Conservation (phyloP, 2,329 filamentous ascomycete genomes). For the Claviceps humidiphila region DNA sequence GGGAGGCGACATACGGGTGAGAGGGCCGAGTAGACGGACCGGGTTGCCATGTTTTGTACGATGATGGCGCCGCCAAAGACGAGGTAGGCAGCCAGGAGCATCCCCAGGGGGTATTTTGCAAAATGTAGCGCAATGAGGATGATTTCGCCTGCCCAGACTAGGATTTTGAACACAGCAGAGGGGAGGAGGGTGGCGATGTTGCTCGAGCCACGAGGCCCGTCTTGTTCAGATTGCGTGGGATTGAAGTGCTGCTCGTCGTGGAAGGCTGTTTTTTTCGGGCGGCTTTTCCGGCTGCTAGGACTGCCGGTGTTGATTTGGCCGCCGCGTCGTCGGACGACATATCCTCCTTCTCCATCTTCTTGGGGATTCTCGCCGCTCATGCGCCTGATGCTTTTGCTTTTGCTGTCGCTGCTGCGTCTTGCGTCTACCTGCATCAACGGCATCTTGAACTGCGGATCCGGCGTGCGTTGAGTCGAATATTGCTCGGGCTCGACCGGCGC, state of each 20-base stretch:
- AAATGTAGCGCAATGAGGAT: conserved; percentile 45
- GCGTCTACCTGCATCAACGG: conserved; percentile 31
- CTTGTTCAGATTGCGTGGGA: background rate
- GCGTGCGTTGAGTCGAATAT: conserved; percentile 20
- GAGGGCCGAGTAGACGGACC: conserved; percentile 46
- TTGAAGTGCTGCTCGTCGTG: conserved; percentile 8
- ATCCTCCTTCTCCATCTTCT: conserved; percentile 14
- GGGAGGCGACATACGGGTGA: conserved; percentile 60
- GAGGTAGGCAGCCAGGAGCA: conserved; percentile 48
- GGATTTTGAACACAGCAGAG: conserved; percentile 23
- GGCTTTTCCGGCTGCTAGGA: conserved; percentile 13
- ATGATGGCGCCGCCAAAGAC: conserved; percentile 45
- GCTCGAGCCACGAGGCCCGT: conserved; percentile 2
- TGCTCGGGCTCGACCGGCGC: conserved; percentile 19
- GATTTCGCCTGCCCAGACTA: conserved; percentile 41
- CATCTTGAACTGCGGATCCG: conserved; percentile 41
- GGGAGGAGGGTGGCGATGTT: conserved; percentile 24
- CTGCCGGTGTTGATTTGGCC: conserved; percentile 10
- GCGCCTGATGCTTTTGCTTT: conserved; percentile 16
- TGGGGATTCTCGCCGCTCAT: conserved; percentile 5
- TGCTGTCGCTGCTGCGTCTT: conserved; percentile 19
- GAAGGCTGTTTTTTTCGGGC: conserved; percentile 6
- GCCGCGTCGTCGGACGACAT: conserved; percentile 18
- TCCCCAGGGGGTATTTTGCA: conserved; percentile 50
- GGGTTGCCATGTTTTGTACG: conserved; percentile 47